Evolutionary conservation across 306 rosid species (phyloP), one percentile per base, ranked within the genome.

Genomic region (Rosa chinensis): DNA sequence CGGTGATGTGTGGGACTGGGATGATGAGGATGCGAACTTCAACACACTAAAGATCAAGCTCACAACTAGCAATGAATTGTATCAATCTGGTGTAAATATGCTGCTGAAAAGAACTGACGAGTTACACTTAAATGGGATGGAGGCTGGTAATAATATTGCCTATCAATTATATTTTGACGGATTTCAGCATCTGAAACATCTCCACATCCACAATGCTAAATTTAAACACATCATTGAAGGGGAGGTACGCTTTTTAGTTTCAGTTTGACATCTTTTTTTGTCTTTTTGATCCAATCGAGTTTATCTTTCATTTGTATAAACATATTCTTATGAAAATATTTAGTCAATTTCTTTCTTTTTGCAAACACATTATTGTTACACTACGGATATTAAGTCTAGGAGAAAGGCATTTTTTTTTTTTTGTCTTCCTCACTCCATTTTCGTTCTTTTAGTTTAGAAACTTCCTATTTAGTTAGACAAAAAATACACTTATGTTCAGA

Each of bases 121-220:
- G 40, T 79, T 90, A 81, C 53, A 76, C 25, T 43, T 90, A 43
- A 82, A 85, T 77, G 91, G 82, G 56, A 55, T 69, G 37, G 75
- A 56, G 58, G 83, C 78, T 44, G 81, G 73, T 12, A 72, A 32
- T 25, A 86, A 72, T 37, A 80, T 79, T 5, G 73, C 47, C 10
- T 18, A 10, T 35, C 77, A 80, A 62, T 74, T 85, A 43, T 81
- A 76, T 48, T 66, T 76, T 25, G 88, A 85, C 13, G 86, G 82
- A 20, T 85, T 85, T 79, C 79, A 85, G 2, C 72, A 40, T 16
- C 12, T 88, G 79, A 88, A 84, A 81, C 78, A 85, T 78, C 86
- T 87, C 35, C 79, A 49, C 8, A 82, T 90, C 39, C 61, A 77
- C 11, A 85, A 84, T 77, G 81, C 6, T 16, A 83, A 85, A 42